Percentiles rank a stretch among this genome's conserved stretches.
These are phyloP conservation scores for Cylindrotheca closterium DNA, from an alignment of 108 stramenopile species.

Conservation along the genomic window DNA sequence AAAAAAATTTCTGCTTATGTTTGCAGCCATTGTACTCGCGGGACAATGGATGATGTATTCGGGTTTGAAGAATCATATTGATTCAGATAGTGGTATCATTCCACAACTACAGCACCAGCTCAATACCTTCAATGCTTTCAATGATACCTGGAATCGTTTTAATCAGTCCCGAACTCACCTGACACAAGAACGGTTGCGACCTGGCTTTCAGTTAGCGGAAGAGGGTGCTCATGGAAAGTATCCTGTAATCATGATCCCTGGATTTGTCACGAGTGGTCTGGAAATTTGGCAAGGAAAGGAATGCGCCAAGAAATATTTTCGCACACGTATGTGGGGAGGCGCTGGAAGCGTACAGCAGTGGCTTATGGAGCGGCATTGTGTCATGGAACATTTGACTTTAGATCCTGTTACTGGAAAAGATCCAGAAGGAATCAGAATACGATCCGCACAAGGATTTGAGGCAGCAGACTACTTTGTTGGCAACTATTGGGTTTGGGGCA, in stretches of 20 bases:
- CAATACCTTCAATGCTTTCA: conserved; percentile 1
- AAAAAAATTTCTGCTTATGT: neutral
- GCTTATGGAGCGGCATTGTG: conserved; percentile 76
- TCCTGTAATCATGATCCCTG: conserved; percentile 86
- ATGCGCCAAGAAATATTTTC: conserved; percentile 78
- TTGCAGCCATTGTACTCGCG: neutral
- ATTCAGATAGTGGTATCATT: neutral
- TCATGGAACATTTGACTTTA: conserved; percentile 73
- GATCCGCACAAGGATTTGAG: conserved; percentile 82
- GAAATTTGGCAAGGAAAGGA: conserved; percentile 87
- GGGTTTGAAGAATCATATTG: neutral
- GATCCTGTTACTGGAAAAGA: conserved; percentile 78
- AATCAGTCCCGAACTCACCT: conserved; percentile 14
- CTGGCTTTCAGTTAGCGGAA: conserved; percentile 53
- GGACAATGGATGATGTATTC: neutral
- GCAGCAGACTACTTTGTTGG: conserved; percentile 86
- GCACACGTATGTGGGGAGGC: conserved; percentile 84
- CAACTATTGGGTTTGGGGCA: conserved; percentile 76
- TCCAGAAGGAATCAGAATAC: conserved; percentile 66
- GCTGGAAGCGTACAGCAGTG: conserved; percentile 63
- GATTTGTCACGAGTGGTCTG: conserved; percentile 84
- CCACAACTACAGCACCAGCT: neutral
- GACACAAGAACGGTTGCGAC: conserved; percentile 31
- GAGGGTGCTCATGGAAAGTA: conserved; percentile 69
- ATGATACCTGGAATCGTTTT: conserved; percentile 29